Evolutionary conservation across 2,329 filamentous ascomycete species (phyloP), one percentile per base, ranked within the genome.

Genomic region (Alternaria novae-zelandiae): DNA sequence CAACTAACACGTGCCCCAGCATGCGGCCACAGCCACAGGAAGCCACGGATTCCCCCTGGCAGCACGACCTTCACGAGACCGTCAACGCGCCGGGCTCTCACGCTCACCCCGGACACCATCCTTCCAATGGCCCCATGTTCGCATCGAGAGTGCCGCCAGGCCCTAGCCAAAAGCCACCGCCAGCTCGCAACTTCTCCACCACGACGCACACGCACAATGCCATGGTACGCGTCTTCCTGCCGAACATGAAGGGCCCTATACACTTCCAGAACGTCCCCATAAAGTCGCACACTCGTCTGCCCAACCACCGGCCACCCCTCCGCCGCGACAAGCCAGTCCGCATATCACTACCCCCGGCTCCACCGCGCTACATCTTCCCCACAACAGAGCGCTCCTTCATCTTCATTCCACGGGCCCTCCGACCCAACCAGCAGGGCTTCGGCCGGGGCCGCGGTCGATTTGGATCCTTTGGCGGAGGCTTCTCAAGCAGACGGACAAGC

Each of bases 271-370:
- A 90, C 65, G 88, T 97, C 67, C 88, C 92, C 50, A 89, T 96
- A 69, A 96, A 93, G 79, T 92, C 96, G 74, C 95, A 99, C 81
- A 97, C 94, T 44, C 94, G 95, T 72, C 87, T 99, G 53, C 96
- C 96, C 20, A 93, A 98, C 77, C 96, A 98, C 80, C 90, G 96
- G 21, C 96, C 96, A 20, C 96, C 96, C 55, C 87, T 99, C 53
- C 91, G 96, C 66, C 90, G 96, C 72, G 96, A 99, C 83, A 99
- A 98, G 79, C 96, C 96, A 8, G 96, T 98, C 44, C 91, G 96
- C 54, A 93, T 99, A 70, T 97, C 94, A 9, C 85, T 99, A 45
- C 95, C 96, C 2, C 86, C 91, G 26, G 87, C 91, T 67, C 84
- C 89, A 12, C 92, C 93, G 36, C 89, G 92, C 66, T 97, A 97